These are phyloP conservation scores for Trametes pubescens DNA, from an alignment of 1,284 basidiomycete species.

Conservation along the genomic window DNA sequence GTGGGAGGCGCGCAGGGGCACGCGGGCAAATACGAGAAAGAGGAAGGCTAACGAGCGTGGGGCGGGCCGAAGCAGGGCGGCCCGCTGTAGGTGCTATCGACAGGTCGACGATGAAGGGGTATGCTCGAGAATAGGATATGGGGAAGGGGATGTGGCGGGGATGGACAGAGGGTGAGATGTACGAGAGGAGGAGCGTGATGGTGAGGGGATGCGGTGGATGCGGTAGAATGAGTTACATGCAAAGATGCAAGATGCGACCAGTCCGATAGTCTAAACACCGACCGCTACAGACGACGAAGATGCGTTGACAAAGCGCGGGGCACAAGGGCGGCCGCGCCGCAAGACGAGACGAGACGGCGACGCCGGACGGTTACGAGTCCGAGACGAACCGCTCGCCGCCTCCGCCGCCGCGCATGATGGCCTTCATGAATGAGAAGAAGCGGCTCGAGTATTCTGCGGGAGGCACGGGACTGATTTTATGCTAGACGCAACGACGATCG, in stretches of 20 bases:
- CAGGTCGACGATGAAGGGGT: conserved; percentile 12
- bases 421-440: conserved; percentile 89
- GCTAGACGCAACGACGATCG: conserved; percentile 54
- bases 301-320: neutral
- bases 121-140: conserved; percentile 22
- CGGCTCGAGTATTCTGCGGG: conserved; percentile 86
- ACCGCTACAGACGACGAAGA: conserved; percentile 2
- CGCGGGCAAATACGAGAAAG: conserved; percentile 1
- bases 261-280: conserved; percentile 15
- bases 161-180: neutral
- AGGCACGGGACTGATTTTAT: conserved; percentile 93
- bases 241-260: conserved; percentile 6
- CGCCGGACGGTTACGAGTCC: conserved; percentile 40
- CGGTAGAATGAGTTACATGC: conserved; percentile 6
- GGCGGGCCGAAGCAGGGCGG: conserved; percentile 4
- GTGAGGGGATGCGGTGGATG: neutral
- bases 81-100: conserved; percentile 2
- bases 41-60: conserved; percentile 3
- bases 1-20: conserved; percentile 5
- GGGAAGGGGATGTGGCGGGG: neutral
- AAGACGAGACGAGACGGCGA: neutral
- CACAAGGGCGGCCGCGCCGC: neutral
- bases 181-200: neutral
- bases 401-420: conserved; percentile 86
- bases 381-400: conserved; percentile 70